Conservation (phyloP, 768 basidiomycete genomes). For the Kockovaella imperatae region DNA sequence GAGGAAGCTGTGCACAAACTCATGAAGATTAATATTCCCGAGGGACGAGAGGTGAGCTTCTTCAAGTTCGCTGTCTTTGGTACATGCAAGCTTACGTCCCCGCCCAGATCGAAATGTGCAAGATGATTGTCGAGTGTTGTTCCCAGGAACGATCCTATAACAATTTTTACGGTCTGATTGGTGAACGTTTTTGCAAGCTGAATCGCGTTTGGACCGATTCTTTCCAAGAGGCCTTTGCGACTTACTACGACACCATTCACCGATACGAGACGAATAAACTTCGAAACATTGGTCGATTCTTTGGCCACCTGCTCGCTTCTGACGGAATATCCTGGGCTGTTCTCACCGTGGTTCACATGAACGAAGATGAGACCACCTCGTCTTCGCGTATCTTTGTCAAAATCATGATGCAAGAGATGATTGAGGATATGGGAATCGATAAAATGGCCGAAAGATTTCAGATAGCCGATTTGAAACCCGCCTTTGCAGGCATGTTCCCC, state of each 20-base stretch:
- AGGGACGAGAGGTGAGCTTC: constrained; percentile 85
- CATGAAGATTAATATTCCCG: constrained; percentile 80
- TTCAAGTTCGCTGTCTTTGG: too few relatives aligned
- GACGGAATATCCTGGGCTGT: constrained; percentile 87
- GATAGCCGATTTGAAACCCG: constrained; percentile 67
- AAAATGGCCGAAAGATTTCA: constrained; percentile 78
- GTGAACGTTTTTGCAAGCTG: constrained; percentile 92
- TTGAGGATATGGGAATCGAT: constrained; percentile 86
- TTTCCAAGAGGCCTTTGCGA: constrained; percentile 76
- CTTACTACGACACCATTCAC: constrained; percentile 93
- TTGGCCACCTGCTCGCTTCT: constrained; percentile 78
- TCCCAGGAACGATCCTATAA: constrained; percentile 98
- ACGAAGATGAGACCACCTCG: constrained; percentile 94
- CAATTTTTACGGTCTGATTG: constrained; percentile 91
- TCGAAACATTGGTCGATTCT: constrained; percentile 93
- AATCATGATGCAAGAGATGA: constrained; percentile 90
- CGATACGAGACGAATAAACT: constrained; percentile 97
- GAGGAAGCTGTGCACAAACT: constrained; percentile 99
- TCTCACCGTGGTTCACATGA: constrained; percentile 77
- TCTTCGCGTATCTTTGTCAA: constrained; percentile 95
- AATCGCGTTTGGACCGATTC: constrained; percentile 89
- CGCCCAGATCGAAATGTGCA: constrained; percentile 79
- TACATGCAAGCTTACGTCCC: neutral
- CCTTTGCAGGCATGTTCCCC: constrained; percentile 83
- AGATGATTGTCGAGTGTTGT: constrained; percentile 99